phyloP scores from a whole-genome alignment of 1,284 basidiomycete genomes.

The Cryptococcus sp. region DNA sequence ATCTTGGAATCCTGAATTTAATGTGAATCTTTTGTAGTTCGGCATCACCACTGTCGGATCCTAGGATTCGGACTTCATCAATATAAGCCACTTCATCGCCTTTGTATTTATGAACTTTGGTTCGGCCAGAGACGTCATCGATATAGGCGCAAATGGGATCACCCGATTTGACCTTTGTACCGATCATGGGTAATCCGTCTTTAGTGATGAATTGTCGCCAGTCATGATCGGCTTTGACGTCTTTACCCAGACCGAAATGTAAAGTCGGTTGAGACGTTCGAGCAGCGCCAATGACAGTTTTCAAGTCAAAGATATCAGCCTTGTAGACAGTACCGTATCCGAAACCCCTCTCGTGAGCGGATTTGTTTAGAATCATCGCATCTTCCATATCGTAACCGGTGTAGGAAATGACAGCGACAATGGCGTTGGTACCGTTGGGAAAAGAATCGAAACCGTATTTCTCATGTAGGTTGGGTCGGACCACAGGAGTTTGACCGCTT shows the following conservation, averaged over 20 bases:
- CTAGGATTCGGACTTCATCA: constrained; percentile 87
- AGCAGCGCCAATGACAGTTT: constrained; percentile 66
- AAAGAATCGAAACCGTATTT: constrained; percentile 98
- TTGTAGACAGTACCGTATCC: constrained; percentile 97
- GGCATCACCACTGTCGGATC: constrained; percentile 77
- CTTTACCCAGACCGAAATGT: constrained; percentile 80
- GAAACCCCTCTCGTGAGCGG: constrained; percentile 95
- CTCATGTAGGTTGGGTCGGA: constrained; percentile 86
- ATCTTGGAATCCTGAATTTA: constrained; percentile 86
- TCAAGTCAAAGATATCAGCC: constrained; percentile 84
- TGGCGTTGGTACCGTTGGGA: constrained; percentile 96
- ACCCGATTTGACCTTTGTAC: constrained; percentile 65
- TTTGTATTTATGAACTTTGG: constrained; percentile 91
- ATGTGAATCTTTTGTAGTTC: constrained; percentile 92
- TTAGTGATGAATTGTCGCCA: constrained; percentile 66
- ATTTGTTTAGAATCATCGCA: constrained; percentile 99
- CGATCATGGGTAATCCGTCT: constrained; percentile 83
- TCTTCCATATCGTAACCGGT: constrained; percentile 99
- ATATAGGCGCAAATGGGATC: constrained; percentile 78
- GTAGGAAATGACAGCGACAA: constrained; percentile 99
- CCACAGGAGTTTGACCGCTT: constrained; percentile 90
- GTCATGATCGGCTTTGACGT: constrained; percentile 60
- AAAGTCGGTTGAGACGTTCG: constrained; percentile 58
- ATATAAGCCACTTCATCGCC: constrained; percentile 90
- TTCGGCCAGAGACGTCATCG: constrained; percentile 79